Evolutionary conservation across 805 yeast genomes (phyloP).

Genomic region (Candida awuae): DNA sequence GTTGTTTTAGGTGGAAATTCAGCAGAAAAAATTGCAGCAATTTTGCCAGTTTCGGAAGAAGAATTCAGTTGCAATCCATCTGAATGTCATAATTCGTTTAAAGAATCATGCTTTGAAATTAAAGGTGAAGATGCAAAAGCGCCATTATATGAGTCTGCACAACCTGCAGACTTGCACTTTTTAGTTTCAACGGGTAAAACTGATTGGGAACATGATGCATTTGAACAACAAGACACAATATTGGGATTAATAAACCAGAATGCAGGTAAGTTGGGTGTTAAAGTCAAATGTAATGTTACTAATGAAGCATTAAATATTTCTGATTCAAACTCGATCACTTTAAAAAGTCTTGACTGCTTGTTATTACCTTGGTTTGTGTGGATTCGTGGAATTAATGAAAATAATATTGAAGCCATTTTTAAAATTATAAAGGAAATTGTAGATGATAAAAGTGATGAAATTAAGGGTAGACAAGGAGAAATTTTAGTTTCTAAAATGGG

Average conservation of each 20-base stretch:
- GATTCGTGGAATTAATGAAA: constrained; percentile 43
- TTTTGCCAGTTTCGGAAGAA: constrained; percentile 42
- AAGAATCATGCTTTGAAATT: constrained; percentile 30
- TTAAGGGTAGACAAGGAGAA: constrained; percentile 15
- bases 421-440: constrained; percentile 36
- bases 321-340: constrained; percentile 31
- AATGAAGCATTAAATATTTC: constrained; percentile 13
- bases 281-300: constrained; percentile 17
- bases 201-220: constrained; percentile 81
- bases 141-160: constrained; percentile 64
- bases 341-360: constrained; percentile 49
- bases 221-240: constrained; percentile 28
- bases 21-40: constrained; percentile 26
- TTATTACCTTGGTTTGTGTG: constrained; percentile 70
- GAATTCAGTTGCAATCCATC: constrained; percentile 41
- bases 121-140: constrained; percentile 22
- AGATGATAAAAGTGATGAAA: constrained; percentile 15
- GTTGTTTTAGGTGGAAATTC: constrained; percentile 11
- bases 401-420: constrained; percentile 38
- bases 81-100: constrained; percentile 34
- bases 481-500: constrained; percentile 9
- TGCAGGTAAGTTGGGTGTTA: constrained; percentile 8
- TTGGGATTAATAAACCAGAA: constrained; percentile 19
- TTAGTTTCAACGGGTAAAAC: constrained; percentile 75
- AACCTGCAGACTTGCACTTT: constrained; percentile 61